Evolutionary conservation across 495 filamentous ascomycete species (phyloP).

Genomic region (Penicillium salamii): DNA sequence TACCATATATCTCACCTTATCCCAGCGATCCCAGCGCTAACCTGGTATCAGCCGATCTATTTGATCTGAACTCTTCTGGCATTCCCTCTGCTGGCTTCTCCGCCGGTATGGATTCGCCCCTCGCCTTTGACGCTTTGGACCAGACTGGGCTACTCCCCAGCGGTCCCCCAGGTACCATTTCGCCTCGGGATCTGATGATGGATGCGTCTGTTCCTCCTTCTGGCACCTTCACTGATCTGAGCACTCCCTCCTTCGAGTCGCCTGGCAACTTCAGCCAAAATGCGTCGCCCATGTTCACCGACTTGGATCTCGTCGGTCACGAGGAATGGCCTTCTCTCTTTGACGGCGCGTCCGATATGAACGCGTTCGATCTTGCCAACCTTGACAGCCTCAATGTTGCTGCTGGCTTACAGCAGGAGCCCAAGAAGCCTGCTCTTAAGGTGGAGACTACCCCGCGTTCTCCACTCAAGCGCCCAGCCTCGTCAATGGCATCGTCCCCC

Average conservation of each 20-base stretch:
- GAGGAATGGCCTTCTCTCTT: slow-evolving; percentile 61
- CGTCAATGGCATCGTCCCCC: slow-evolving; percentile 33
- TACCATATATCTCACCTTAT: not conserved
- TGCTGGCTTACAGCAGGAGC: slow-evolving; percentile 22
- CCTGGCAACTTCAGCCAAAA: slow-evolving; percentile 65
- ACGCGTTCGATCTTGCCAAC: slow-evolving; percentile 33
- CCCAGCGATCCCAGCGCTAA: slow-evolving; percentile 8
- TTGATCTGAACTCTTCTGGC: slow-evolving; percentile 15
- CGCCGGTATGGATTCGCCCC: slow-evolving; percentile 30
- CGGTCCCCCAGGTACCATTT: slow-evolving; percentile 62
- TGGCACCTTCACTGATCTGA: slow-evolving; percentile 76
- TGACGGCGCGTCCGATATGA: slow-evolving; percentile 38
- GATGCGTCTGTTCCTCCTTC: slow-evolving; percentile 81
- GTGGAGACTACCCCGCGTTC: slow-evolving; percentile 27
- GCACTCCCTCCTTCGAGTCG: slow-evolving; percentile 78
- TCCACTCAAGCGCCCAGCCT: slow-evolving; percentile 41
- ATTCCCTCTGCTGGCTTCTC: slow-evolving; percentile 26
- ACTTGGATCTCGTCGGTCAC: slow-evolving; percentile 31
- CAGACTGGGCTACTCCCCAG: slow-evolving; percentile 12
- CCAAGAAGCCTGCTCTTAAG: slow-evolving; percentile 35
- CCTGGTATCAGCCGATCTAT: slow-evolving; percentile 24
- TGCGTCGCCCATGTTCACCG: slow-evolving; percentile 64
- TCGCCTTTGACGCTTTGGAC: slow-evolving; percentile 14
- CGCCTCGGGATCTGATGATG: slow-evolving; percentile 78
- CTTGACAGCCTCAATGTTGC: slow-evolving; percentile 31